Base-by-base conservation (phyloP, 2,329 filamentous ascomycete genomes). In the Aspergillus bombycis region DNA sequence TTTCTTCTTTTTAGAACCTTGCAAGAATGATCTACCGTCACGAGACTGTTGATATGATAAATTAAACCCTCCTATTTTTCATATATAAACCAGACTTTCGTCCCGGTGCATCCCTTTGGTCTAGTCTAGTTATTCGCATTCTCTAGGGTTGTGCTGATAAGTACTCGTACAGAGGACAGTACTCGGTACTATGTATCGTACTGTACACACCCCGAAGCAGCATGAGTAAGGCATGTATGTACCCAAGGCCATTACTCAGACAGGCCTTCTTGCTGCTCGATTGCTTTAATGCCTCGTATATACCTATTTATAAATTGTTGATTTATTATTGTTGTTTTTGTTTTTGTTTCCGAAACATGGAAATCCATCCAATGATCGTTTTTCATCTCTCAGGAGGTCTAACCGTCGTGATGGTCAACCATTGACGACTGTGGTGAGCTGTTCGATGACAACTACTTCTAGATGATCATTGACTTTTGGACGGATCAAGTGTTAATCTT, bases 391-490 rank as follows among this genome's bases (percentile, higher is more conserved):
- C 21, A 14, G 32, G 32, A 23, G 34, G 52, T 14, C 52, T 26
- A 36, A 38, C 52, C 52, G 32, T 55, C 32, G 45, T 61, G 36
- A 45, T 61, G n/a, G 32, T 65, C 54, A 59, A 54, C 61, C 61
- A 58, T 61, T 48, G 53, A 62, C 41, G 58, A 57, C 19, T 55
- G 14, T 62, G 65, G 59, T 66, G 67, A 70, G 68, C 65, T 70
- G 68, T 68, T 57, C 58, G 57, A 62, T 63, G 62, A 64, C 59
- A 64, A 58, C 59, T 66, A 50, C 62, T 60, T 30, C 57, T 57
- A 62, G 61, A 59, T 60, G 67, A 66, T 67, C 67, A 66, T 68
- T 65, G 55, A 61, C 45, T 64, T 68, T 67, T 63, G 57, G 68
- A 65, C 63, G 62, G 66, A 64, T 67, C 65, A 68, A 62, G 62